Conservation (phyloP, 23 red algal genomes). For the Agarophyton chilense region DNA sequence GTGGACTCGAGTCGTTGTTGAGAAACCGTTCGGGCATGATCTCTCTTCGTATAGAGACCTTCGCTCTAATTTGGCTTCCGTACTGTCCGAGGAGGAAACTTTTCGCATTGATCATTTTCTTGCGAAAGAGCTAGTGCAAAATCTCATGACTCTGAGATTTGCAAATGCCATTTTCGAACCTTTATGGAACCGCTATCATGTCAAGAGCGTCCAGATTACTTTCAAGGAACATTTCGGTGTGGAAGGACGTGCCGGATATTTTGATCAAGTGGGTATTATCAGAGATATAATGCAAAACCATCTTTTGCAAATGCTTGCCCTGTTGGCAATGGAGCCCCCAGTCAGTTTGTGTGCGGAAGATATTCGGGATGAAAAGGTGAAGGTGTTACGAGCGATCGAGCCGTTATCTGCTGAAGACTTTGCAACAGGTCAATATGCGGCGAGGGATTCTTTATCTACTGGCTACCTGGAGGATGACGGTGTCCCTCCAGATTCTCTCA, state of each 20-base stretch:
- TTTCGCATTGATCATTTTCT: slow-evolving; percentile 98
- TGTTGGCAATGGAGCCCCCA: slow-evolving; percentile 94
- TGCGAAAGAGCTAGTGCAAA: slow-evolving; percentile 97
- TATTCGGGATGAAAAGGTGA: slow-evolving; percentile 93
- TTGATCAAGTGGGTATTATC: slow-evolving; percentile 94
- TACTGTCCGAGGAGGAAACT: slow-evolving; percentile 84
- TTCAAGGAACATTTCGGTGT: slow-evolving; percentile 96
- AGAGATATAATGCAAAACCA: slow-evolving; percentile 99
- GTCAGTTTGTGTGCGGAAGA: slow-evolving; percentile 87
- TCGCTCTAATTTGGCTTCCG: slow-evolving; percentile 49
- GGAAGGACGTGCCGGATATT: slow-evolving; percentile 96
- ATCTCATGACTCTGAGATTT: slow-evolving; percentile 95
- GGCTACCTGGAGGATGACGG: slow-evolving; percentile 90
- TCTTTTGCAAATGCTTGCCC: slow-evolving; percentile 87
- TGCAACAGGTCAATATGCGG: slow-evolving; percentile 90
- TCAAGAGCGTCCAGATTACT: slow-evolving; percentile 87
- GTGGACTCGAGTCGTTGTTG: slow-evolving; percentile 93
- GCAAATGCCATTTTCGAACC: slow-evolving; percentile 95
- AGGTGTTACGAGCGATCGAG: slow-evolving; percentile 78
- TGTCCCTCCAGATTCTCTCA: slow-evolving; percentile 67
- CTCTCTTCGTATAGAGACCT: slow-evolving; percentile 66
- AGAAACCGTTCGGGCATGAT: slow-evolving; percentile 97
- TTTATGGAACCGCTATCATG: slow-evolving; percentile 91
- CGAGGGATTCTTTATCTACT: slow-evolving; percentile 26
- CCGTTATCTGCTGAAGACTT: slow-evolving; percentile 75